Conservation (phyloP, 78 protist genomes). For the Chrysochromulina parva region DNA sequence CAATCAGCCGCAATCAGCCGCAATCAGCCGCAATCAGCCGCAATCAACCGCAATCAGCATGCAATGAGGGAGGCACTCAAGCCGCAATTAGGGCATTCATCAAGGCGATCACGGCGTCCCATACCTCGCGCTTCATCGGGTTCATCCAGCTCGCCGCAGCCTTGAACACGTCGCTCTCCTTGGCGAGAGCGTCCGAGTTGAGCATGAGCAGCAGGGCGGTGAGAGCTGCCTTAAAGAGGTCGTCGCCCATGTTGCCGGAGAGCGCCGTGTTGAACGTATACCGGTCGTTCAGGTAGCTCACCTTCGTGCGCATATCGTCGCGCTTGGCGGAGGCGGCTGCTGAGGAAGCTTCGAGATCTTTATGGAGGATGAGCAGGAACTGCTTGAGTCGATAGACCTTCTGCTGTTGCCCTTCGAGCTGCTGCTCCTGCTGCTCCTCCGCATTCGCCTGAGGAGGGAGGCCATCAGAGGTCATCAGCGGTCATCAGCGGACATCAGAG, state of each 20-base stretch:
- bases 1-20: no score
- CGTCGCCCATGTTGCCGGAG: neutral
- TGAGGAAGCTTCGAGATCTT: neutral
- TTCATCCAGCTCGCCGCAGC: neutral
- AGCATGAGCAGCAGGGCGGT: neutral
- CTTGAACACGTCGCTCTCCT: neutral
- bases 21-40: no score
- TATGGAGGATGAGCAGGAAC: neutral
- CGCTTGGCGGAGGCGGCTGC: neutral
- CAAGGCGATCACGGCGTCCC: no score
- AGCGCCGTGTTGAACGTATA: neutral
- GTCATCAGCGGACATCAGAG: no score
- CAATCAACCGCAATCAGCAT: no score
- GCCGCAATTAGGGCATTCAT: no score
- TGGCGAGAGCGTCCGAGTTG: neutral
- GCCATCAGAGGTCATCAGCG: no score
- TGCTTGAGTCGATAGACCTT: neutral
- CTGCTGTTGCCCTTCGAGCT: neutral
- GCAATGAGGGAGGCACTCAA: no score
- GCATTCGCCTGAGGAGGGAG: no score
- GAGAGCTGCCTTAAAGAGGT: neutral
- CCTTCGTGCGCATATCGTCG: neutral
- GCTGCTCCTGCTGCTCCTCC: neutral
- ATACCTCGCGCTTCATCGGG: no score
- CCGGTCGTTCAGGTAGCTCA: neutral